phyloP scores from a whole-genome alignment of 2,329 filamentous ascomycete species.

The Venturia pyrina region DNA sequence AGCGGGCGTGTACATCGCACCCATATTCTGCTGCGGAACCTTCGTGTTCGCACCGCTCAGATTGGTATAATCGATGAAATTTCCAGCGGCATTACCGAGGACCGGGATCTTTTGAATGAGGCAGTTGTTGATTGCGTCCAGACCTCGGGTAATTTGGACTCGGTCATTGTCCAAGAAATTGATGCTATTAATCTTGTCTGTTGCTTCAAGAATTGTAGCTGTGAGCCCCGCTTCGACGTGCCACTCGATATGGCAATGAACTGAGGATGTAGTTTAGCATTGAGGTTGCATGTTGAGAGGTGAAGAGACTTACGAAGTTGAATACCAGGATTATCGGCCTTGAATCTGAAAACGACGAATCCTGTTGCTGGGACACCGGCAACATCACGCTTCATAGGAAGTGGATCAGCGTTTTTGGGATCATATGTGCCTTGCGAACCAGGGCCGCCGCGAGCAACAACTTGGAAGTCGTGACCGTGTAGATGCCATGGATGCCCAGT shows the following conservation, averaged over 20 bases:
- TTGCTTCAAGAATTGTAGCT: slow-evolving; percentile 42
- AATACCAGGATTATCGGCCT: slow-evolving; percentile 41
- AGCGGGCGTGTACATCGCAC: background rate
- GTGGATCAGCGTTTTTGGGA: slow-evolving; percentile 18
- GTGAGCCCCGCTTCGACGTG: slow-evolving; percentile 42
- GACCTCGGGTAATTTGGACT: slow-evolving; percentile 31
- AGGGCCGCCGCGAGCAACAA: slow-evolving; percentile 27
- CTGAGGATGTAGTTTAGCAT: background rate
- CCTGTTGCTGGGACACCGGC: slow-evolving; percentile 44
- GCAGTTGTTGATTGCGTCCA: slow-evolving; percentile 51
- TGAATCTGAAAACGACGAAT: slow-evolving; percentile 47
- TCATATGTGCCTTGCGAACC: slow-evolving; percentile 21
- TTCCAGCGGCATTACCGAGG: slow-evolving; percentile 65
- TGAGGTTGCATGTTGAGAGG: background rate
- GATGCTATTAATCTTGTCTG: slow-evolving; percentile 44
- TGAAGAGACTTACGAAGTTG: slow-evolving; percentile 2
- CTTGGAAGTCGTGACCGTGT: slow-evolving; percentile 67
- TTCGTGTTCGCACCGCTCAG: slow-evolving; percentile 8
- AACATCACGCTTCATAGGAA: slow-evolving; percentile 43
- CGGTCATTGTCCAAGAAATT: slow-evolving; percentile 32
- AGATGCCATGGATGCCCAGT: slow-evolving; percentile 65
- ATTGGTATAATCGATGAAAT: slow-evolving; percentile 41
- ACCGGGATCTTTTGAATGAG: slow-evolving; percentile 39
- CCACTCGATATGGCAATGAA: slow-evolving; percentile 23
- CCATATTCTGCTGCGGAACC: background rate